Percentiles rank a stretch among this genome's conserved stretches.
Conservation (phyloP, 805 yeast species). For the Starmerella ratchasimensis region DNA sequence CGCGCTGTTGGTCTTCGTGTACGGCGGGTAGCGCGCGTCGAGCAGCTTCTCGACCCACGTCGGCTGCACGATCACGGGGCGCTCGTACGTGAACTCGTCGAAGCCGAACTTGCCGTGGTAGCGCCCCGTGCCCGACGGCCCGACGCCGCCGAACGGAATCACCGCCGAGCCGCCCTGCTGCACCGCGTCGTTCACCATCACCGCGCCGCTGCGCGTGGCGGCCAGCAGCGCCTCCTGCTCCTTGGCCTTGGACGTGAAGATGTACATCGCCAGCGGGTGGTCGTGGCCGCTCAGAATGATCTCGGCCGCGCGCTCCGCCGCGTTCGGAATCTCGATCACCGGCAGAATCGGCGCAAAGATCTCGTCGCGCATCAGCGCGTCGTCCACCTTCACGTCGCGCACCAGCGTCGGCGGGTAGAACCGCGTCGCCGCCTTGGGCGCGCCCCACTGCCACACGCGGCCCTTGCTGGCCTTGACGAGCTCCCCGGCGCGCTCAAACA, state of each 20-base stretch:
- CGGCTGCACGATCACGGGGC: constrained; percentile 53
- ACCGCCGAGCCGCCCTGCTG: constrained; percentile 53
- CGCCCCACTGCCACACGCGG: constrained; percentile 22
- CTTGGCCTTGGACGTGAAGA: constrained; percentile 38
- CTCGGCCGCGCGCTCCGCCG: constrained; percentile 20
- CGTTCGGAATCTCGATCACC: constrained; percentile 37
- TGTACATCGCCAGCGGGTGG: constrained; percentile 70
- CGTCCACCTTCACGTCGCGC: constrained; percentile 48
- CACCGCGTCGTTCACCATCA: constrained; percentile 54
- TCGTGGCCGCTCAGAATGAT: constrained; percentile 35
- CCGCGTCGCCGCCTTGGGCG: constrained; percentile 28
- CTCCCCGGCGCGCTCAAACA: constrained; percentile 35
- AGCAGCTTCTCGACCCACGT: constrained; percentile 48
- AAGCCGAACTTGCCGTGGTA: constrained; percentile 67
- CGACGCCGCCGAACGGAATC: constrained; percentile 88
- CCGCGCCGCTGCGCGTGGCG: constrained; percentile 57
- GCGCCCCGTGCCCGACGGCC: constrained; percentile 66
- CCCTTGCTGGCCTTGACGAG: constrained; percentile 30
- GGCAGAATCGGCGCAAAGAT: constrained; percentile 82
- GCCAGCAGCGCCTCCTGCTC: constrained; percentile 39
- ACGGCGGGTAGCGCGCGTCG: constrained; percentile 57
- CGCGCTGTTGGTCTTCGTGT: constrained; percentile 26
- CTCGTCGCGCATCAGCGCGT: constrained; percentile 61
- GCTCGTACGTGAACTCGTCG: constrained; percentile 61
- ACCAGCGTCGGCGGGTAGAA: constrained; percentile 64